A percentile compares a stretch with the other conserved stretches of the same genome.
These are phyloP conservation scores for Coccomyxa subellipsoidea DNA, from an alignment of 163 green algal genomes.

Conservation along the genomic window DNA sequence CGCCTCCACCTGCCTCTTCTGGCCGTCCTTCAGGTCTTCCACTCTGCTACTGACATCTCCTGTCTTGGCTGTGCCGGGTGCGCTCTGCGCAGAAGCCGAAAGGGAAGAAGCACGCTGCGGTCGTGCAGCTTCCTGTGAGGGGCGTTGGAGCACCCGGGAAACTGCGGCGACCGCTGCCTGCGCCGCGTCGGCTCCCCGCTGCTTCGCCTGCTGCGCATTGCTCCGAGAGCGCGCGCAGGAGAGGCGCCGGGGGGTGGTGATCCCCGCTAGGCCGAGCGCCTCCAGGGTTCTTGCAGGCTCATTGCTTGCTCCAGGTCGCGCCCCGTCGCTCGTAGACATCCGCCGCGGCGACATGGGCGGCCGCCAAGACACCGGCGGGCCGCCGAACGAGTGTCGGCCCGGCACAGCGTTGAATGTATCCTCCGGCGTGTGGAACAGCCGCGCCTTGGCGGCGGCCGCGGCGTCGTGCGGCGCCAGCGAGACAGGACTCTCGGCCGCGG, in stretches of 20 bases:
- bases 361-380: background rate
- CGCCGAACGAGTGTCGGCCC: background rate
- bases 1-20: background rate
- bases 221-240: background rate
- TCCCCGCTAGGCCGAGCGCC: background rate
- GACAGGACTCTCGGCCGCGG: background rate
- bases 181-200: background rate
- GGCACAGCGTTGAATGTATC: background rate
- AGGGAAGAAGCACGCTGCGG: too few species aligned
- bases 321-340: background rate
- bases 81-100: background rate
- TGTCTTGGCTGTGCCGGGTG: background rate
- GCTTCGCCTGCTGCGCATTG: background rate
- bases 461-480: background rate
- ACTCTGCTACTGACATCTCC: too few species aligned
- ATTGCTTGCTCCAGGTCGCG: too few species aligned
- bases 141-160: too few species aligned
- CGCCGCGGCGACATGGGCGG: background rate
- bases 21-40: too few species aligned
- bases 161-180: too few species aligned
- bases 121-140: background rate
- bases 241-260: background rate
- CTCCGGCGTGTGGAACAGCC: background rate
- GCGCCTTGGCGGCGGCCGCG: background rate
- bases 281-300: background rate